Evolutionary conservation across 1,284 basidiomycete species (phyloP).

Genomic region (Marasmius sp.): DNA sequence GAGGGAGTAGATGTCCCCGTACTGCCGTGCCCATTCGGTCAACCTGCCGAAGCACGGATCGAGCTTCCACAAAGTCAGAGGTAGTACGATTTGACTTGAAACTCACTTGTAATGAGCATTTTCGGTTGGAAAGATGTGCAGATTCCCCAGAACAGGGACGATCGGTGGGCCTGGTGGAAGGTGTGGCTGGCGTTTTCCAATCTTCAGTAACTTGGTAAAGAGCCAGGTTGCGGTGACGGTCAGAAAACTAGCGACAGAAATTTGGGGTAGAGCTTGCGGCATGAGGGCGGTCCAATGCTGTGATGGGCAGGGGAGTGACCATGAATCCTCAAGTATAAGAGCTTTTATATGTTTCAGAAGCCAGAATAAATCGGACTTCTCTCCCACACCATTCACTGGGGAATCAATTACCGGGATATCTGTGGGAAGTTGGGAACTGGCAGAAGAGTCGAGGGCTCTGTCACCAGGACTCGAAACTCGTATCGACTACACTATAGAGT

Average conservation of each 20-base stretch:
- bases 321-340: background rate
- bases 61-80: too few relatives aligned
- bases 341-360: too few relatives aligned
- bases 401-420: too few relatives aligned
- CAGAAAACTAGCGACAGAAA: too few relatives aligned
- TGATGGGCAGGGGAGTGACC: background rate
- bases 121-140: constrained; percentile 25
- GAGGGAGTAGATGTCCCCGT: constrained; percentile 27
- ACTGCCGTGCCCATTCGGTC: constrained; percentile 25
- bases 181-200: constrained; percentile 17
- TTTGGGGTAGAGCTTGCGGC: too few relatives aligned
- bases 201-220: constrained; percentile 1
- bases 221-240: background rate
- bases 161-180: constrained; percentile 37
- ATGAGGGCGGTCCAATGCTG: too few relatives aligned
- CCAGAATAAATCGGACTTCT: too few relatives aligned
- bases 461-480: too few relatives aligned
- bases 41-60: constrained; percentile 14
- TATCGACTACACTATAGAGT: too few relatives aligned
- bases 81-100: too few relatives aligned
- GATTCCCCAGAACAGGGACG: constrained; percentile 30
- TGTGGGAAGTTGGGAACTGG: too few relatives aligned
- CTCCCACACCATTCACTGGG: background rate
- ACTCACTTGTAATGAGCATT: constrained; percentile 18
- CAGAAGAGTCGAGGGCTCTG: too few relatives aligned